A percentile compares a stretch with the other conserved stretches of the same genome.
phyloP scores from a whole-genome alignment of 306 rosid species.

The Pterocarpus macrocarpus region DNA sequence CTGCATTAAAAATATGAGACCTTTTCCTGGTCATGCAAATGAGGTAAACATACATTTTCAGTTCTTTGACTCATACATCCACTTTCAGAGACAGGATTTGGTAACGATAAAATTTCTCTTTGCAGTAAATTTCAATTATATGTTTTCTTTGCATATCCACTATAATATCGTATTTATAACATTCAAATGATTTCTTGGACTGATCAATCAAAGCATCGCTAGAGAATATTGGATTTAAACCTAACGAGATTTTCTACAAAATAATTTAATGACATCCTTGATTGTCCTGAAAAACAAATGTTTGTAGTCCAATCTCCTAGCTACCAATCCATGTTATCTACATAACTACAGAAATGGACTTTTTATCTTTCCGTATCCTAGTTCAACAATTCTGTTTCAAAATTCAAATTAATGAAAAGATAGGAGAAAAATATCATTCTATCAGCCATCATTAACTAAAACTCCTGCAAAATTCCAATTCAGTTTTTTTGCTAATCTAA shows the following conservation, averaged over 20 bases:
- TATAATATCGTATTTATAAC: neutral
- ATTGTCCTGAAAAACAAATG: conserved; percentile 10
- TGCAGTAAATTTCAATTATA: conserved; percentile 11
- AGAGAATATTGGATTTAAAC: conserved; percentile 2
- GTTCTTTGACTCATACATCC: neutral
- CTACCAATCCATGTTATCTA: conserved; percentile 10
- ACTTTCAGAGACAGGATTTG: neutral
- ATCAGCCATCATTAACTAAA: conserved; percentile 15
- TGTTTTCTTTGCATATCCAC: neutral
- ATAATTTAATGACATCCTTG: neutral
- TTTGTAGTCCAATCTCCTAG: conserved; percentile 27
- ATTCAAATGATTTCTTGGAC: conserved; percentile 3
- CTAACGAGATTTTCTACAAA: conserved; percentile 27
- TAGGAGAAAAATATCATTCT: neutral
- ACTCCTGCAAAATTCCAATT: conserved; percentile 3
- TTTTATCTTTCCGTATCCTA: neutral
- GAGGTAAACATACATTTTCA: conserved; percentile 2
- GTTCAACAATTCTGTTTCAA: neutral
- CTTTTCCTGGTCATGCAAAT: neutral
- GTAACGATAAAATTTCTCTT: neutral
- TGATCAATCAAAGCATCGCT: conserved; percentile 4
- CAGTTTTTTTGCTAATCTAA: neutral
- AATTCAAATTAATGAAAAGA: neutral
- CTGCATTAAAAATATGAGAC: neutral
- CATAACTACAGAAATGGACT: neutral